Evolutionary conservation across 1,139 yeast species (phyloP).

Genomic region (Taphrina sp.): DNA sequence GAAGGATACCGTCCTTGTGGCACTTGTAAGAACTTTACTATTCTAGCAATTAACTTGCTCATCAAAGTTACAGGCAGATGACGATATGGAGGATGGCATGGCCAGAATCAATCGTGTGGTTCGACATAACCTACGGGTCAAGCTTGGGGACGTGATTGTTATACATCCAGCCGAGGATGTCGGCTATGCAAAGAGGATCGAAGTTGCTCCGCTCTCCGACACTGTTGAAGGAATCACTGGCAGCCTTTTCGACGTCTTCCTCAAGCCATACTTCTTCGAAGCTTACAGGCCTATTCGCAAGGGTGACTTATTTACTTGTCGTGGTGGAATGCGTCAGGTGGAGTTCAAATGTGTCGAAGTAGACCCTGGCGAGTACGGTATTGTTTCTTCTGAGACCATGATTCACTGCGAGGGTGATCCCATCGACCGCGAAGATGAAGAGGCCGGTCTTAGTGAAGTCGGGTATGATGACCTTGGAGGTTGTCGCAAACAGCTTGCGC

Average conservation of each 20-base stretch:
- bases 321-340: conserved; percentile 99
- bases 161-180: conserved; percentile 97
- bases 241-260: conserved; percentile 90
- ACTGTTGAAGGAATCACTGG: conserved; percentile 98
- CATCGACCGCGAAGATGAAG: conserved; percentile 97
- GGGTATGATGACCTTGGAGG: conserved; percentile 99
- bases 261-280: conserved; percentile 97
- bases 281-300: conserved; percentile 98
- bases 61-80: conserved; percentile 57
- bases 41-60: background rate
- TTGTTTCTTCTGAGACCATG: conserved; percentile 96
- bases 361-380: conserved; percentile 95
- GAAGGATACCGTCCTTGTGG: conserved; percentile 96
- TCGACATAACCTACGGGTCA: conserved; percentile 88
- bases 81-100: conserved; percentile 93
- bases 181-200: conserved; percentile 76
- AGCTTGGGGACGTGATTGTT: conserved; percentile 87
- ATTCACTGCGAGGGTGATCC: conserved; percentile 99
- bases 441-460: conserved; percentile 89
- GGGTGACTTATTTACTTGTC: conserved; percentile 91
- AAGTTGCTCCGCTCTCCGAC: conserved; percentile 96
- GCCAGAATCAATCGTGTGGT: conserved; percentile 94
- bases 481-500: conserved; percentile 98
- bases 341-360: conserved; percentile 98
- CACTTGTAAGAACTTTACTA: conserved; percentile 47